Evolutionary conservation across 768 basidiomycete species (phyloP), one percentile per base, ranked within the genome.

Genomic region (Tephrocybe sp.): DNA sequence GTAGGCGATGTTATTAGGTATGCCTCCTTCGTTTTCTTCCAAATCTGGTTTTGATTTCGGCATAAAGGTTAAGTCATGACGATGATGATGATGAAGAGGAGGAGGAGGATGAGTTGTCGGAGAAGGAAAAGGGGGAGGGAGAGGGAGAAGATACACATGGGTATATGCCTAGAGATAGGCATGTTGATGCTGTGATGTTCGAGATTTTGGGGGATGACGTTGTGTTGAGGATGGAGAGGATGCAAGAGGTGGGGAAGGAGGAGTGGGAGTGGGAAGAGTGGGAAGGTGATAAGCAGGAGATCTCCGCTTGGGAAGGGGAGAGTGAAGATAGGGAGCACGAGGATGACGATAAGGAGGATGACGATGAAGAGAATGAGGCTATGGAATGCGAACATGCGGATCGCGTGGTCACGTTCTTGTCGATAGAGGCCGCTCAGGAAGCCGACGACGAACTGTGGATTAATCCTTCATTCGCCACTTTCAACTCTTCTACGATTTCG

Each of bases 361-460:
- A 18, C 15, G 75, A 74, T 1, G 77, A 77, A 0, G 73, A 74
- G 7, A 78, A 77, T 3, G 70, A 74, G 1, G 67, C 66, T 12
- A 74, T 76, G 51, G 81, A 85, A 51, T 79, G 78, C n/a, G 87
- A 88, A 13, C 73, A 72, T 37, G 69, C 70, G 21, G 59, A 57
- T 12, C 60, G 60, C 37, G 73, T 69, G 26, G 70, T n/a, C n/a
- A n/a, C n/a, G n/a, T n/a, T n/a, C n/a, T n/a, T n/a, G n/a, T n/a
- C n/a, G n/a, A n/a, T n/a, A 73, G 36, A 60, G 44, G 15, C 5
- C 31, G 18, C n/a, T 37, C 67, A 5, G 62, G 65, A 5, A 79
- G 86, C 40, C n/a, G n/a, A n/a, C n/a, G n/a, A n/a, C n/a, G n/a
- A n/a, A n/a, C 84, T 85, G 78, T 75, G 84, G 15, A 67, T 86